Evolutionary conservation across 176 grass and related monocot genomes (phyloP).

Genomic region (Secale cereale): DNA sequence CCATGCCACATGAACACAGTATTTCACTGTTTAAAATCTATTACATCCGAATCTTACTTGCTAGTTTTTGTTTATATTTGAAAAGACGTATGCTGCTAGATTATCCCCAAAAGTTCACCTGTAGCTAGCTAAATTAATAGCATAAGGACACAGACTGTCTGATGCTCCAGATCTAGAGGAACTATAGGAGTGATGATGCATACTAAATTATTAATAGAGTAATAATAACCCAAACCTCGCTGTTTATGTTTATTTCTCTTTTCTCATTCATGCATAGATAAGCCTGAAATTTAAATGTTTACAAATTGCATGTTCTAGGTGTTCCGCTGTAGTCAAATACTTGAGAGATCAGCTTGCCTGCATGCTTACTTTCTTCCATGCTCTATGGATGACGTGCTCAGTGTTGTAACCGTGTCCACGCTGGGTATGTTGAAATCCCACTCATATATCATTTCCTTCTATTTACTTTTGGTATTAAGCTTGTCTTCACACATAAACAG

Average conservation of each 20-base stretch:
- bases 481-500: conserved; percentile 14
- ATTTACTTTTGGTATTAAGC: conserved; percentile 15
- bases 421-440: conserved; percentile 41
- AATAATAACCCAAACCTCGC: neutral
- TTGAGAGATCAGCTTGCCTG: conserved; percentile 2
- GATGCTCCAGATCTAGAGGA: conserved; percentile 13
- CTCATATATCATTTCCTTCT: neutral
- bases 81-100: conserved; percentile 11
- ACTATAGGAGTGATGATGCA: neutral
- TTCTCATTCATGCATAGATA: conserved; percentile 12
- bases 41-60: neutral
- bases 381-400: conserved; percentile 20
- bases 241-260: neutral
- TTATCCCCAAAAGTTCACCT: conserved; percentile 1
- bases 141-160: conserved; percentile 1
- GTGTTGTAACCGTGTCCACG: conserved; percentile 16
- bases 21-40: conserved; percentile 6
- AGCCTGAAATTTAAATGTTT: neutral
- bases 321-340: neutral
- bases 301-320: neutral
- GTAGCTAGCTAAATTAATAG: neutral
- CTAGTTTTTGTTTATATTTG: neutral
- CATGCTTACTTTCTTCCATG: conserved; percentile 14
- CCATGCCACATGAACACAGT: neutral
- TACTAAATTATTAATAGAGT: neutral